phyloP scores from a whole-genome alignment of 768 basidiomycete genomes.

The Auriscalpium orientale region DNA sequence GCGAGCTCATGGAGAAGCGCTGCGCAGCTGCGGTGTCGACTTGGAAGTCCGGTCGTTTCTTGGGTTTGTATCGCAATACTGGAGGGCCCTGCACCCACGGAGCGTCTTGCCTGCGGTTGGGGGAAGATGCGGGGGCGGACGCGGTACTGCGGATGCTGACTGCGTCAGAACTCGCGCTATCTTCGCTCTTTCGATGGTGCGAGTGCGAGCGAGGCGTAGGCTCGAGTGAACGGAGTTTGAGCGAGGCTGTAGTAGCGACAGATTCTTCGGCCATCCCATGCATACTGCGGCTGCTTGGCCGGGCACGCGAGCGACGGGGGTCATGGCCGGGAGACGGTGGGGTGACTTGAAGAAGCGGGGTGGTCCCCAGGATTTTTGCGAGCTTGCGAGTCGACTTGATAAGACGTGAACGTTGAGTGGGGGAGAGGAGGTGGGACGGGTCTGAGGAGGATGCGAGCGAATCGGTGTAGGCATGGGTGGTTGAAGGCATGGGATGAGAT shows the following conservation, averaged over 20 bases:
- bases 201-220: not conserved
- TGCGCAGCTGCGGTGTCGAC: not conserved
- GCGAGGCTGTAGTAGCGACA: too few relatives aligned
- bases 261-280: not conserved
- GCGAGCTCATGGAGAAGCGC: not conserved
- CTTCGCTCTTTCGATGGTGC: not conserved
- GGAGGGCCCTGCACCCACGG: too few relatives aligned
- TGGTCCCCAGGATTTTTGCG: conserved; percentile 14
- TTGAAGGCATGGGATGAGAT: not conserved
- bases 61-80: too few relatives aligned
- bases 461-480: not conserved
- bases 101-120: too few relatives aligned
- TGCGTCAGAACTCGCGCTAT: not conserved
- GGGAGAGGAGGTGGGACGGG: not conserved
- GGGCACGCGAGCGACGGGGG: not conserved
- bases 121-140: not conserved
- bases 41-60: not conserved
- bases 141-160: not conserved
- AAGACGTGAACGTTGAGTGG: conserved; percentile 7
- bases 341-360: conserved; percentile 2
- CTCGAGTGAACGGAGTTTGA: too few relatives aligned
- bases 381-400: conserved; percentile 12
- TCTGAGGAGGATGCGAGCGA: not conserved
- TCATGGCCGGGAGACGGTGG: not conserved
- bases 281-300: not conserved